phyloP scores from a whole-genome alignment of 148 eudicot genomes.

The Vaccinium macrocarpon region DNA sequence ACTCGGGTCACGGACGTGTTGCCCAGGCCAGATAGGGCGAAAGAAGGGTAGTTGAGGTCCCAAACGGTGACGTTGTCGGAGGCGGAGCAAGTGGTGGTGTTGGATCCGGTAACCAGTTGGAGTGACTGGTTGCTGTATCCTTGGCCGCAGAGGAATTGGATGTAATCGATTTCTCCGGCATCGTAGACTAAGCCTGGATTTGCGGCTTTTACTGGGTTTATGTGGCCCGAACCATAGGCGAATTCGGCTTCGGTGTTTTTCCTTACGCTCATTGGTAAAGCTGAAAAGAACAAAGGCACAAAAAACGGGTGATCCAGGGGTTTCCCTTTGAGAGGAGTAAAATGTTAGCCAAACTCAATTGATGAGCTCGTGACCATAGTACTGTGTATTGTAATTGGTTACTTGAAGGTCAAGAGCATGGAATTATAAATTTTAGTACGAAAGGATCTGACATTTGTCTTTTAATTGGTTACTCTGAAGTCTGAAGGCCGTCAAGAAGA shows the following conservation, averaged over 20 bases:
- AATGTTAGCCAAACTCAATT: no score
- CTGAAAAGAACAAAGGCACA: neutral
- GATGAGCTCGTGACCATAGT: no score
- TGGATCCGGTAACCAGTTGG: slow-evolving; percentile 33
- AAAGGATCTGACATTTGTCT: no score
- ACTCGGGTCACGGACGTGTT: neutral
- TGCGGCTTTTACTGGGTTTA: slow-evolving; percentile 31
- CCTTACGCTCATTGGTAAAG: slow-evolving; percentile 20
- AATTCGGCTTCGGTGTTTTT: slow-evolving; percentile 27
- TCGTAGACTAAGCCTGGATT: slow-evolving; percentile 47
- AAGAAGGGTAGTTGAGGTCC: slow-evolving; percentile 50
- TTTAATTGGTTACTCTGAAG: no score
- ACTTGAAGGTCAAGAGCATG: no score
- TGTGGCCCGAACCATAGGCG: slow-evolving; percentile 54
- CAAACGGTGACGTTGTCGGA: slow-evolving; percentile 25
- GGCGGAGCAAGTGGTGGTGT: slow-evolving; percentile 27
- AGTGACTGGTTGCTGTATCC: slow-evolving; percentile 30
- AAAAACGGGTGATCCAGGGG: neutral
- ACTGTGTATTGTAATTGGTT: no score
- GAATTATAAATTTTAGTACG: no score
- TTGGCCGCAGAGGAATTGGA: slow-evolving; percentile 39
- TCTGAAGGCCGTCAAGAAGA: neutral
- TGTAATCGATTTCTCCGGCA: slow-evolving; percentile 28
- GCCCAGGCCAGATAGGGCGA: slow-evolving; percentile 19
- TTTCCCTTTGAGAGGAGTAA: neutral